Percentiles rank a stretch among this genome's conserved stretches.
Conservation (phyloP, 768 basidiomycete species). For the Clavulina sp. region DNA sequence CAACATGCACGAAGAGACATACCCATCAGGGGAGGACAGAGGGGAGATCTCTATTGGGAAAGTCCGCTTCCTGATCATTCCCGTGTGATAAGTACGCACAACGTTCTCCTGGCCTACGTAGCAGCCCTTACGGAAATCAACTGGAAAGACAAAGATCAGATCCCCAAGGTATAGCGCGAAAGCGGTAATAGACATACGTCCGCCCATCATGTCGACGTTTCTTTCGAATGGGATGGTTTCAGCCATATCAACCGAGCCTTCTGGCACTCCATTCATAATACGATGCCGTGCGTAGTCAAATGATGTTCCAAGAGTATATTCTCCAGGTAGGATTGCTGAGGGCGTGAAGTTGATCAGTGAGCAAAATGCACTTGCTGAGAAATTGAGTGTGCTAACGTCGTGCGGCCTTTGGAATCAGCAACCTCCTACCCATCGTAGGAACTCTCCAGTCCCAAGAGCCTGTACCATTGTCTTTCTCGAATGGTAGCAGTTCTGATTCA, state of each 20-base stretch:
- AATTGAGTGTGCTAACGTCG: slow-evolving; percentile 37
- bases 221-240: slow-evolving; percentile 87
- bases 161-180: slow-evolving; percentile 4
- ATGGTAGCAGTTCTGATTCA: not conserved
- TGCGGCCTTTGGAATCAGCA: slow-evolving; percentile 52
- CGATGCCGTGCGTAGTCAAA: slow-evolving; percentile 64
- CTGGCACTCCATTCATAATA: slow-evolving; percentile 69
- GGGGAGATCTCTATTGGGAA: slow-evolving; percentile 47
- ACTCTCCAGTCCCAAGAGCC: slow-evolving; percentile 47
- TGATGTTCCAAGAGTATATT: slow-evolving; percentile 29
- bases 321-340: not conserved
- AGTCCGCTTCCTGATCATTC: slow-evolving; percentile 76
- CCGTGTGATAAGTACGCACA: slow-evolving; percentile 90
- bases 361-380: not conserved
- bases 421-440: slow-evolving; percentile 58
- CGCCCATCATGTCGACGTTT: slow-evolving; percentile 89
- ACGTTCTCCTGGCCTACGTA: slow-evolving; percentile 97
- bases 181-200: slow-evolving; percentile 34
- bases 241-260: slow-evolving; percentile 64
- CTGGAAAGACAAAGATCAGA: slow-evolving; percentile 22
- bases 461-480: not conserved
- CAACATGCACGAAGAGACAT: not conserved
- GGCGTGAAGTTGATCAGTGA: not conserved
- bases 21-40: slow-evolving; percentile 14
- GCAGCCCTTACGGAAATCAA: slow-evolving; percentile 95